These are phyloP conservation scores for rapeseed (Brassica napus) DNA, from an alignment of 345 rosid species.

Conservation along the genomic window Da-Ae NC_063450.1:45000501-45001000, in stretches of 20 bases:
- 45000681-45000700: slow-evolving; percentile 31
- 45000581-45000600: slow-evolving; percentile 31
- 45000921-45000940: slow-evolving; percentile 31
- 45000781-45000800: slow-evolving; percentile 38
- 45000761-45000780: slow-evolving; percentile 32
- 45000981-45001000: not conserved
- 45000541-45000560: slow-evolving; percentile 29
- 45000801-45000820: not conserved
- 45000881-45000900: slow-evolving; percentile 33
- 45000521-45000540: not conserved
- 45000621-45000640: too few species aligned
- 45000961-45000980: slow-evolving; percentile 42
- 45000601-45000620: slow-evolving; percentile 38
- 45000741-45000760: slow-evolving; percentile 31
- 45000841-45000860: not conserved
- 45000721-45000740: slow-evolving; percentile 36
- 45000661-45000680: not conserved
- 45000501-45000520: not conserved
- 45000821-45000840: not conserved
- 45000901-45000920: slow-evolving; percentile 35
- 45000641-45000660: not conserved
- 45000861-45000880: slow-evolving; percentile 31
- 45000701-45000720: slow-evolving; percentile 33
- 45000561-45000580: slow-evolving; percentile 31
- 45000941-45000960: slow-evolving; percentile 33